Percentiles rank a stretch among this genome's conserved stretches.
phyloP scores from a whole-genome alignment of 2,329 filamentous ascomycete genomes.

The Teratosphaeria gauchensis region DNA sequence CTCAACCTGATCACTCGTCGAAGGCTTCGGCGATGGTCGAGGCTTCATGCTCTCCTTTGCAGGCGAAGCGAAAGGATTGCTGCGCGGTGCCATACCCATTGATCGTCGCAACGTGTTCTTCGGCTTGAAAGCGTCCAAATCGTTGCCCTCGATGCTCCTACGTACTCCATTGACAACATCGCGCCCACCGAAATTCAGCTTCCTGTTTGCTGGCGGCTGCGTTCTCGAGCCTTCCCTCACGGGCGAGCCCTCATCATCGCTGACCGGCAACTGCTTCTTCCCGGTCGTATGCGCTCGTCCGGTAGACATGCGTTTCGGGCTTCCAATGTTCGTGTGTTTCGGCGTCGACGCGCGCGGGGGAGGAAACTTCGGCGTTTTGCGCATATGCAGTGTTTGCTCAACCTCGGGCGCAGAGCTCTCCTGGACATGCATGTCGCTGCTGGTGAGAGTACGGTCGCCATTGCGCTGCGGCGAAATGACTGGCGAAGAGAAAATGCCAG shows the following conservation, averaged over 20 bases:
- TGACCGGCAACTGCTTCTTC: background rate
- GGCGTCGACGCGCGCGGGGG: conserved; percentile 49
- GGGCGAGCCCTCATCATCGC: conserved; percentile 2
- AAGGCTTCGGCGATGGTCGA: background rate
- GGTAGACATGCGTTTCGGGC: conserved; percentile 52
- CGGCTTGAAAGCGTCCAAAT: conserved; percentile 24
- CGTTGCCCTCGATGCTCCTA: conserved; percentile 17
- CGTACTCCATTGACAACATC: conserved; percentile 13
- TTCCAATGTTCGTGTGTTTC: conserved; percentile 51
- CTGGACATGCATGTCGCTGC: conserved; percentile 45
- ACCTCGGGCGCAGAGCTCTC: conserved; percentile 48
- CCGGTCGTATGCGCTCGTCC: conserved; percentile 34
- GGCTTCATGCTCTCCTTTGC: conserved; percentile 1
- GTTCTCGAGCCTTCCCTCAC: conserved; percentile 7
- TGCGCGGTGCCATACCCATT: conserved; percentile 6
- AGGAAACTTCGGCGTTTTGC: conserved; percentile 39
- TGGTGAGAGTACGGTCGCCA: conserved; percentile 14
- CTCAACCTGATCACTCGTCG: conserved; percentile 2
- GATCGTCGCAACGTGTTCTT: conserved; percentile 19
- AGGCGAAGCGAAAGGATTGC: conserved; percentile 15
- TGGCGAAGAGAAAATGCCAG: conserved; percentile 82
- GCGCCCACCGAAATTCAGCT: conserved; percentile 22
- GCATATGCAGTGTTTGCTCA: conserved; percentile 30
- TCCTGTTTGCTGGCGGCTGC: conserved; percentile 22
- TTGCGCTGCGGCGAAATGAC: conserved; percentile 46